A percentile compares a stretch with the other conserved stretches of the same genome.
phyloP scores from a whole-genome alignment of 805 yeast genomes.

The Pichia heedii region DNA sequence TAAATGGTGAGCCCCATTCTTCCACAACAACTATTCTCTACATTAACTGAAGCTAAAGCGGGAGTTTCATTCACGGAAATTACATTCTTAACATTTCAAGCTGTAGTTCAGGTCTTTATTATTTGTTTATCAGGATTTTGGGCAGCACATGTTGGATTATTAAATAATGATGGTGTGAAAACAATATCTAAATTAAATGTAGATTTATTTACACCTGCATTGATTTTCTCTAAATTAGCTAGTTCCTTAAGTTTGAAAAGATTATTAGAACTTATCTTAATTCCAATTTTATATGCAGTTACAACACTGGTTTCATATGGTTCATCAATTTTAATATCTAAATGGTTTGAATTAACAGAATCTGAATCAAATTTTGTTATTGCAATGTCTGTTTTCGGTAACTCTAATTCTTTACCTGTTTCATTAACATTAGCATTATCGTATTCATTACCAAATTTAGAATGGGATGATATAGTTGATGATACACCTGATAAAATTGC shows the following conservation, averaged over 20 bases:
- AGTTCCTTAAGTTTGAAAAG: constrained; percentile 63
- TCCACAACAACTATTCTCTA: constrained; percentile 3
- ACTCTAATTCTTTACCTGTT: constrained; percentile 90
- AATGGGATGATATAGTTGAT: constrained; percentile 64
- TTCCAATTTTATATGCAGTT: constrained; percentile 77
- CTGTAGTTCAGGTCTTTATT: constrained; percentile 82
- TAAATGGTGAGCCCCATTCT: background rate
- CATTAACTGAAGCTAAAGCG: constrained; percentile 3
- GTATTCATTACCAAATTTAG: constrained; percentile 62
- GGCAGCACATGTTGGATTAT: constrained; percentile 66
- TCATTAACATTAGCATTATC: constrained; percentile 76
- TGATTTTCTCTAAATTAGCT: constrained; percentile 77
- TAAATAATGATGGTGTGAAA: constrained; percentile 69
- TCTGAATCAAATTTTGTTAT: constrained; percentile 86
- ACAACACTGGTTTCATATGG: constrained; percentile 68
- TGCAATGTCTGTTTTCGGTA: constrained; percentile 96
- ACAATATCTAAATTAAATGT: constrained; percentile 72
- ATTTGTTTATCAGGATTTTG: constrained; percentile 81
- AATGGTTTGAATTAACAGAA: constrained; percentile 47
- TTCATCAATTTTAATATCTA: constrained; percentile 51
- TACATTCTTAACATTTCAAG: constrained; percentile 74
- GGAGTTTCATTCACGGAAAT: constrained; percentile 26
- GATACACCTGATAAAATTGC: constrained; percentile 66
- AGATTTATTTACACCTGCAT: constrained; percentile 88
- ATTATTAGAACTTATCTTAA: constrained; percentile 68